Conservation (phyloP, 108 stramenopile species). For the Skeletonema grethae region DNA sequence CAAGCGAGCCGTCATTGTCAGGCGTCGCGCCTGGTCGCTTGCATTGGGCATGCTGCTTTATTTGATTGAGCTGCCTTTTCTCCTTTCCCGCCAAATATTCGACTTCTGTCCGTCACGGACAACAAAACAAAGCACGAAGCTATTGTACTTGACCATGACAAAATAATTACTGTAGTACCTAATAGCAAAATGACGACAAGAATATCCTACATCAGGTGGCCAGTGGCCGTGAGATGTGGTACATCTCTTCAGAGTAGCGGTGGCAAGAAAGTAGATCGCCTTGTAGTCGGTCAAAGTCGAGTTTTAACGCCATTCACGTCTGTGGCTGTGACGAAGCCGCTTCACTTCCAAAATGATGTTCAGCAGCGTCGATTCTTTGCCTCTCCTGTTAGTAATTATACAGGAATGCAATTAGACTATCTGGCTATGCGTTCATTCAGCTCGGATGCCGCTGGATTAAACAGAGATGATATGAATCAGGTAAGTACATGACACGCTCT, state of each 20-base stretch:
- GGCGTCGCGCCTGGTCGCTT: too few relatives aligned
- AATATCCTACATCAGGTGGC: not conserved
- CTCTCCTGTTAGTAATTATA: not conserved
- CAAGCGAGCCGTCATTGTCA: too few relatives aligned
- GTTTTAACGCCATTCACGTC: not conserved
- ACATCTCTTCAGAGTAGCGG: not conserved
- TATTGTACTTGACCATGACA: too few relatives aligned
- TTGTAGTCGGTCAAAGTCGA: not conserved
- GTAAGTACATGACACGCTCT: not conserved
- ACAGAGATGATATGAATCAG: not conserved
- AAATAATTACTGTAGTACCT: too few relatives aligned
- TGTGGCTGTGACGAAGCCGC: not conserved
- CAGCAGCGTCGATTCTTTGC: not conserved
- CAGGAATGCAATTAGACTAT: not conserved
- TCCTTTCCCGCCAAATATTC: too few relatives aligned
- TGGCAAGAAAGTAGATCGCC: not conserved
- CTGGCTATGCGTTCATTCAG: not conserved
- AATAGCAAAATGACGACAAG: not conserved
- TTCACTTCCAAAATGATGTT: not conserved
- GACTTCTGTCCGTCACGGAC: too few relatives aligned
- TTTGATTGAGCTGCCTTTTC: too few relatives aligned
- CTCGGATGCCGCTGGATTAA: not conserved
- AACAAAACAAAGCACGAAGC: too few relatives aligned
- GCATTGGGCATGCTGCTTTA: too few relatives aligned
- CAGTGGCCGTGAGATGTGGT: not conserved